Base-by-base conservation (phyloP, 2,329 filamentous ascomycete genomes). In the Karstenula rhodostoma region DNA sequence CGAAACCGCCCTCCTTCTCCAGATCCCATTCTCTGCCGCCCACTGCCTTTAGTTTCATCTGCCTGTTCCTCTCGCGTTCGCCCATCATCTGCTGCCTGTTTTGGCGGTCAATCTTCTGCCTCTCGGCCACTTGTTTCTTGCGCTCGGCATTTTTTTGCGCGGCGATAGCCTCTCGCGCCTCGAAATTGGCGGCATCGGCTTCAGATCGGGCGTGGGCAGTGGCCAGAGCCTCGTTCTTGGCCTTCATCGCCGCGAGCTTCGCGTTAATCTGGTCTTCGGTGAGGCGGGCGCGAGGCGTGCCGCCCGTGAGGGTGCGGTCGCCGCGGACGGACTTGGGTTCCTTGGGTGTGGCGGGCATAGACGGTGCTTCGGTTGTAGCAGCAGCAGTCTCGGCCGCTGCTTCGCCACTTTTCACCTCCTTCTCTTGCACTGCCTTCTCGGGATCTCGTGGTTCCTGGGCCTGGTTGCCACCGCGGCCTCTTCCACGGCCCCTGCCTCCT, bases 131-230 rank as follows among this genome's bases (percentile, higher is more conserved):
- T 6, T 70, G 57, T 58, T 75, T 77, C 62, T 84, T 79, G 58
- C 74, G 71, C 65, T 79, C 75, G 12, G 74, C 72, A 17, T 77
- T 73, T 49, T 86, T 83, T 65, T 84, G 81, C 23, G 83, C 83
- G 0, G 86, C 84, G 10, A 86, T 77, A 35, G 85, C 84, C 70
- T 90, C 88, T n/a, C 87, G 83, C 59, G 87, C 83, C 44, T 87
- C 82, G 71, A 89, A 90, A 0, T 84, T 85, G 3, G 87, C 87
- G 56, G 85, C 83, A 65, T 91, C 89, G n/a, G 87, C 87, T 78
- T 90, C 86, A n/a, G 87, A 87, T 27, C 87, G 83, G 1, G 85
- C 85, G 70, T 90, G 87, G 0, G 86, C 86, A 9, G 85, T 87
- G 9, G 83, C 82, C 15, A 86, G 81, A 52, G 85, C 82, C 6